Evolutionary conservation across 2,329 filamentous ascomycete genomes (phyloP).

Genomic region (Aspergillus carbonarius): DNA sequence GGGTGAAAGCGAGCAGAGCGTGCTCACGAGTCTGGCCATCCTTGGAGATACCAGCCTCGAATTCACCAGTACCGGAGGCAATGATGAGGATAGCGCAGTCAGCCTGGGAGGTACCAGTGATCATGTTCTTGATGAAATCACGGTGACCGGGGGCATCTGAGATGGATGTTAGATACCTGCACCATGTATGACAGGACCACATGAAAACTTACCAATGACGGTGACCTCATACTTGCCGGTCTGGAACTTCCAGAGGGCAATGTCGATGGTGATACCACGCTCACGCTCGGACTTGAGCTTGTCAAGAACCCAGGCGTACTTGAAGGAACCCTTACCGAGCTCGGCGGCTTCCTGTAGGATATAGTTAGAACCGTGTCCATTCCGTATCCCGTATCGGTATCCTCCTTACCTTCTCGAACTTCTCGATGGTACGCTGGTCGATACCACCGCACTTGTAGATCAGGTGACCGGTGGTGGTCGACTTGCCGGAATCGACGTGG

Average conservation of each 20-base stretch:
- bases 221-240: constrained; percentile 97
- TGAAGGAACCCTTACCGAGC: constrained; percentile 99
- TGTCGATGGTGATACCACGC: constrained; percentile 99
- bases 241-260: constrained; percentile 99
- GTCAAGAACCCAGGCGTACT: constrained; percentile 99
- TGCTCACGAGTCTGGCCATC: constrained; percentile 99
- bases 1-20: constrained; percentile 99
- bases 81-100: constrained; percentile 99
- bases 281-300: constrained; percentile 99
- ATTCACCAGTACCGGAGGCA: constrained; percentile 99
- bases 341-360: constrained; percentile 84
- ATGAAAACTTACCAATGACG: constrained; percentile 73
- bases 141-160: constrained; percentile 95
- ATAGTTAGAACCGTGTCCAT: constrained; percentile 16
- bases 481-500: constrained; percentile 99
- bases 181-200: neutral
- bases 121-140: constrained; percentile 99
- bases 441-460: constrained; percentile 99
- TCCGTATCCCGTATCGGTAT: neutral
- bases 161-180: constrained; percentile 18
- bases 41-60: constrained; percentile 99
- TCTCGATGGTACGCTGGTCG: constrained; percentile 99
- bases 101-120: constrained; percentile 99
- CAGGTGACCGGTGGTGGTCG: constrained; percentile 91
- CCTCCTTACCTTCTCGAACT: constrained; percentile 96